Evolutionary conservation across 2,329 filamentous ascomycete species (phyloP).

Genomic region (Aspergillus aculeatinus): DNA sequence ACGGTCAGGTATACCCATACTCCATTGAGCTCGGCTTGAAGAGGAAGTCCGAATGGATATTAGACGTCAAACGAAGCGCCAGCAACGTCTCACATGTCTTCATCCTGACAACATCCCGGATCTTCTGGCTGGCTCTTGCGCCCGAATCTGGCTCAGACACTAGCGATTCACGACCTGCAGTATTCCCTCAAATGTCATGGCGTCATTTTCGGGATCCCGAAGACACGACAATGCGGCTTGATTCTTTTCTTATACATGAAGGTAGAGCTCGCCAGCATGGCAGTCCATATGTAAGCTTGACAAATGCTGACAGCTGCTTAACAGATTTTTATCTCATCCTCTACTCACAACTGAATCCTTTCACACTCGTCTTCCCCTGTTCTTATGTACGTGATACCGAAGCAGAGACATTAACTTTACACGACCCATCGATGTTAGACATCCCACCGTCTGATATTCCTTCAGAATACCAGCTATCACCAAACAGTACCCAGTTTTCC

Average conservation of each 20-base stretch:
- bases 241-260: constrained; percentile 31
- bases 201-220: constrained; percentile 55
- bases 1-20: constrained; percentile 25
- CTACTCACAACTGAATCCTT: constrained; percentile 39
- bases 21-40: constrained; percentile 38
- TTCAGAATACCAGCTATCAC: constrained; percentile 9
- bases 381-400: constrained; percentile 23
- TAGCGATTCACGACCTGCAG: constrained; percentile 23
- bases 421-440: constrained; percentile 37
- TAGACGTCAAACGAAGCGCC: constrained; percentile 52
- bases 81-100: constrained; percentile 46
- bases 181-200: constrained; percentile 48
- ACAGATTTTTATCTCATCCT: constrained; percentile 40
- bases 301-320: constrained; percentile 15
- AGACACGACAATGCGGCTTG: constrained; percentile 52
- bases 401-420: constrained; percentile 23
- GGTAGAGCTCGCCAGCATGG: constrained; percentile 26
- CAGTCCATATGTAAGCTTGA: not conserved
- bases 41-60: constrained; percentile 51
- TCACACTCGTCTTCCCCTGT: constrained; percentile 36
- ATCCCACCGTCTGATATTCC: constrained; percentile 22
- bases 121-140: constrained; percentile 48
- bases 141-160: constrained; percentile 26
- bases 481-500: constrained; percentile 22
- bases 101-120: constrained; percentile 53